A percentile compares a stretch with the other conserved stretches of the same genome.
phyloP scores from a whole-genome alignment of 148 eudicot species.

The Nepenthes mirabilis region DNA sequence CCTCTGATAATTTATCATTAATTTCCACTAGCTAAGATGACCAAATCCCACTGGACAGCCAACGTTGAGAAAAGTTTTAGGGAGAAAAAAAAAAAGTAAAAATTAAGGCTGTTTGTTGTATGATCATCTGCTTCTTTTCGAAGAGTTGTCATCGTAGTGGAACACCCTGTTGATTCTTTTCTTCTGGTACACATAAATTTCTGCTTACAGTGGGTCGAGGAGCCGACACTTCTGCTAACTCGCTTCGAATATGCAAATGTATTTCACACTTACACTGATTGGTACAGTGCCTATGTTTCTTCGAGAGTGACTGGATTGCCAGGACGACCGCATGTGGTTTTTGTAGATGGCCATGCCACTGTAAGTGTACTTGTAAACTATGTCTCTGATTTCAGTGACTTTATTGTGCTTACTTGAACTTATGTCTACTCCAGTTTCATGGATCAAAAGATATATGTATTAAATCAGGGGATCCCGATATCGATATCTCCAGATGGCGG shows the following conservation, averaged over 20 bases:
- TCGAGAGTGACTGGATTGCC: constrained; percentile 91
- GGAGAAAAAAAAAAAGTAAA: no score
- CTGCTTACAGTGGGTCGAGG: constrained; percentile 82
- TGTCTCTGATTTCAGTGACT: no score
- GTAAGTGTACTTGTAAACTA: constrained; percentile 21
- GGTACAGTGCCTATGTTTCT: constrained; percentile 86
- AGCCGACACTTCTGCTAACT: constrained; percentile 78
- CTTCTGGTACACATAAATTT: not conserved
- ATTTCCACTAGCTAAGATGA: no score
- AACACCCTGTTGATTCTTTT: not conserved
- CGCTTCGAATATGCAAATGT: constrained; percentile 93
- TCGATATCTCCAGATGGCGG: no score
- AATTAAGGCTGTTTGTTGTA: no score
- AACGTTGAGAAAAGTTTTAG: no score
- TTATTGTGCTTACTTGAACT: no score
- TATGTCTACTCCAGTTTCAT: no score
- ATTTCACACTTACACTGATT: constrained; percentile 91
- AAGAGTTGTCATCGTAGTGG: not conserved
- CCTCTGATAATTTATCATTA: no score
- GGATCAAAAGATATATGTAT: no score
- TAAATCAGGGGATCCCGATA: no score
- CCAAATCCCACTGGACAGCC: no score
- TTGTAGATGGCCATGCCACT: constrained; percentile 81
- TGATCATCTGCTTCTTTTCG: not conserved
- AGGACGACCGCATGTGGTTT: constrained; percentile 71